These are phyloP conservation scores for Hortiboletus flavorubellus DNA, from an alignment of 768 basidiomycete species.

Conservation along the genomic window DNA sequence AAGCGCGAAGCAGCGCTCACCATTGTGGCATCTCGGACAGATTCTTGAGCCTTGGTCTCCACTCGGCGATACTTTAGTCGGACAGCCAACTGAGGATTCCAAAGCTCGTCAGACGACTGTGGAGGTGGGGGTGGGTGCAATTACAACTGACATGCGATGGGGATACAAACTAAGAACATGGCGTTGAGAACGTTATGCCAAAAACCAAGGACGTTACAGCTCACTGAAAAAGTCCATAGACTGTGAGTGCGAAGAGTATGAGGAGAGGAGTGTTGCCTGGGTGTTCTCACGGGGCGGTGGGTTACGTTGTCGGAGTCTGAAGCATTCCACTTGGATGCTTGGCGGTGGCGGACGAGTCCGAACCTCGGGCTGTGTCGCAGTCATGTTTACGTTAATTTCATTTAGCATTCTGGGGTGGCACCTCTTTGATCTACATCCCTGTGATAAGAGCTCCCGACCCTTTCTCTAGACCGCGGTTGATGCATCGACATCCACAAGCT, in stretches of 20 bases:
- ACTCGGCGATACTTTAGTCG: conserved; percentile 54
- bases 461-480: conserved; percentile 5
- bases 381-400: too few relatives aligned
- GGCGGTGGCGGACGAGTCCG: too few relatives aligned
- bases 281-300: too few relatives aligned
- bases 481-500: conserved; percentile 4
- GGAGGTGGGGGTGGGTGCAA: neutral
- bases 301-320: too few relatives aligned
- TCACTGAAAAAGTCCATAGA: conserved; percentile 12
- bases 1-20: conserved; percentile 35
- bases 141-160: conserved; percentile 44
- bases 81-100: conserved; percentile 56
- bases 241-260: neutral
- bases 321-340: too few relatives aligned
- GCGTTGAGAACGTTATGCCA: neutral
- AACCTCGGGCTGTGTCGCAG: too few relatives aligned
- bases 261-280: neutral
- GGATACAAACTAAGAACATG: conserved; percentile 44
- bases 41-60: conserved; percentile 50
- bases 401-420: neutral
- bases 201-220: neutral
- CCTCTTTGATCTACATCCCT: neutral
- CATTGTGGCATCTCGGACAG: conserved; percentile 73
- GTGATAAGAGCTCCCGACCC: conserved; percentile 6
- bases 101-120: conserved; percentile 7